These are phyloP conservation scores for Chaetomium olivaceum DNA, from an alignment of 2,329 filamentous ascomycete species.

Conservation along the genomic window DNA sequence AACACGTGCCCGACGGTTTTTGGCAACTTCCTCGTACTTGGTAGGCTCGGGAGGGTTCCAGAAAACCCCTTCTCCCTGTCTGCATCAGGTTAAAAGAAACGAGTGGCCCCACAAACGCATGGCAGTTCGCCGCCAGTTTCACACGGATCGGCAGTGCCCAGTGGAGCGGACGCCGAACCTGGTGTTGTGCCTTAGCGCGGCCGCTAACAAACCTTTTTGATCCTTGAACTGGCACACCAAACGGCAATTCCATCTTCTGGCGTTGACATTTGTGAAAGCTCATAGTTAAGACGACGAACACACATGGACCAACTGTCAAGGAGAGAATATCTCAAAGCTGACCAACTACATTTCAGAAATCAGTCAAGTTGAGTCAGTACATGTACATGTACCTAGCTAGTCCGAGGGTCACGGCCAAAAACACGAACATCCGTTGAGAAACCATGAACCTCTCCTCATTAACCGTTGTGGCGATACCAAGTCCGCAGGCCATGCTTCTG, in stretches of 20 bases:
- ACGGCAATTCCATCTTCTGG: neutral
- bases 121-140: no score
- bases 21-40: no score
- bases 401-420: no score
- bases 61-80: neutral
- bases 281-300: no score
- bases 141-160: neutral
- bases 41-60: neutral
- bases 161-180: neutral
- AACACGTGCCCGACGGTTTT: neutral
- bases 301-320: no score
- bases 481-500: neutral
- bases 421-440: no score
- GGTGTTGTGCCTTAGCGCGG: neutral
- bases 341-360: no score
- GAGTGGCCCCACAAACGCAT: neutral
- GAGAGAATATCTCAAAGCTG: no score
- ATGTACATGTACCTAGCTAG: no score
- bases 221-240: neutral
- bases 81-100: neutral
- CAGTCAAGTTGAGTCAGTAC: no score
- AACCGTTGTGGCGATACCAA: neutral
- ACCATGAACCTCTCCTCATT: neutral
- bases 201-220: neutral
- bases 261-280: neutral